Evolutionary conservation across 1,139 yeast species (phyloP).

Genomic region (Scheffersomyces illinoinensis): DNA sequence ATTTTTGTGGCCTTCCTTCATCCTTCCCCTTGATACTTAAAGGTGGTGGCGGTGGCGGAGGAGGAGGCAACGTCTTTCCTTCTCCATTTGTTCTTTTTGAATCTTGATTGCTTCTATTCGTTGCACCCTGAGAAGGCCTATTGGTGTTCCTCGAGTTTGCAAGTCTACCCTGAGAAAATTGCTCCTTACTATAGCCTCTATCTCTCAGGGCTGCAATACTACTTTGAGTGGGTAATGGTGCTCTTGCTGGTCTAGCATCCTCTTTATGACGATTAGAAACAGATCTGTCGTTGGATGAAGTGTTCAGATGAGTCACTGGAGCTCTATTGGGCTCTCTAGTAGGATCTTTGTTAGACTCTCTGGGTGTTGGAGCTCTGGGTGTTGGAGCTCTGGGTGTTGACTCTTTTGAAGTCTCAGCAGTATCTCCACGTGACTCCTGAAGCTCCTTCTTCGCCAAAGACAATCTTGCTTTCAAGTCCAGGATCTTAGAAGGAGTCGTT

Average conservation of each 20-base stretch:
- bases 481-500: neutral
- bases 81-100: neutral
- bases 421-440: slow-evolving; percentile 6
- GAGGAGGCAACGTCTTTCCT: slow-evolving; percentile 16
- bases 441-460: slow-evolving; percentile 27
- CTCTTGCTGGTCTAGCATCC: slow-evolving; percentile 2
- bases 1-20: slow-evolving; percentile 4
- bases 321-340: slow-evolving; percentile 3
- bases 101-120: neutral
- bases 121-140: neutral
- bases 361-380: slow-evolving; percentile 2
- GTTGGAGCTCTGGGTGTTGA: slow-evolving; percentile 4
- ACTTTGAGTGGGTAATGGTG: slow-evolving; percentile 12
- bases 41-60: slow-evolving; percentile 27
- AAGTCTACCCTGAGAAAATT: slow-evolving; percentile 1
- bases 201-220: slow-evolving; percentile 2
- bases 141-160: slow-evolving; percentile 2
- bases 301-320: slow-evolving; percentile 19
- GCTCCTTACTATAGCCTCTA: slow-evolving; percentile 5
- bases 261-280: neutral
- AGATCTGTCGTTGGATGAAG: slow-evolving; percentile 5
- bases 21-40: slow-evolving; percentile 13
- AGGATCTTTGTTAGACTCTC: neutral
- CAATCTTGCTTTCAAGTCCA: slow-evolving; percentile 20
- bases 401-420: slow-evolving; percentile 7